phyloP scores from a whole-genome alignment of 495 filamentous ascomycete genomes.

The Trichodelitschia bisporula region DNA sequence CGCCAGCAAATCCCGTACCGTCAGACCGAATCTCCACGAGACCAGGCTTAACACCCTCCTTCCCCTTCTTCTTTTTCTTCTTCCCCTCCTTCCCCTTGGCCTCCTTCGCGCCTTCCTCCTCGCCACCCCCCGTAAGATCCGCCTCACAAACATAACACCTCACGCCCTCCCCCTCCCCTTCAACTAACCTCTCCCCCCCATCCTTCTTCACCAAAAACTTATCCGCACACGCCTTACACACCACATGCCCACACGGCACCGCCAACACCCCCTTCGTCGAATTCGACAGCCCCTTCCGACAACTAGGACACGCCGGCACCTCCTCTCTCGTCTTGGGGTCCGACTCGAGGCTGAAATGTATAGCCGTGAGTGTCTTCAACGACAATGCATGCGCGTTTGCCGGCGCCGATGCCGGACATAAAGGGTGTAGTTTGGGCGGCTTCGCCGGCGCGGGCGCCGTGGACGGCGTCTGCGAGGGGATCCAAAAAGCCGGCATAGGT shows the following conservation, averaged over 20 bases:
- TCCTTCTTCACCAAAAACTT: no score
- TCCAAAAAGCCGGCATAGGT: conserved; percentile 82
- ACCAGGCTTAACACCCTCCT: conserved; percentile 40
- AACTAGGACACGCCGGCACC: conserved; percentile 59
- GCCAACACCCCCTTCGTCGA: conserved; percentile 63
- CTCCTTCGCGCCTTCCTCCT: conserved; percentile 22
- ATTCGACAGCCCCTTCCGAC: conserved; percentile 66
- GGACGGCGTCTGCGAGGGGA: conserved; percentile 55
- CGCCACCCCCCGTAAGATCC: conserved; percentile 30
- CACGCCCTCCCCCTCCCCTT: conserved; percentile 18
- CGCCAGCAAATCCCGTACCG: conserved; percentile 79
- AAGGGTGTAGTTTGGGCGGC: conserved; percentile 41
- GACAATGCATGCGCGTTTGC: conserved; percentile 55
- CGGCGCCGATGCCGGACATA: conserved; percentile 36
- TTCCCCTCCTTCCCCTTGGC: conserved; percentile 17
- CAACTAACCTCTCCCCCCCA: no score
- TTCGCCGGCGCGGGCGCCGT: conserved; percentile 27
- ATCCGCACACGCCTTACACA: conserved; percentile 68
- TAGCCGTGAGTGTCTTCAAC: conserved; percentile 53
- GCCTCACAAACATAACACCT: conserved; percentile 78
- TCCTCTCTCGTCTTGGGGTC: conserved; percentile 25
- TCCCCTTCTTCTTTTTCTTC: conserved; percentile 18
- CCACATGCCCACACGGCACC: conserved; percentile 81
- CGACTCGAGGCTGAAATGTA: conserved; percentile 50
- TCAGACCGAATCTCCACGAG: conserved; percentile 67